Evolutionary conservation across 2,329 filamentous ascomycete genomes (phyloP).

Genomic region (Colletotrichum limetticola): DNA sequence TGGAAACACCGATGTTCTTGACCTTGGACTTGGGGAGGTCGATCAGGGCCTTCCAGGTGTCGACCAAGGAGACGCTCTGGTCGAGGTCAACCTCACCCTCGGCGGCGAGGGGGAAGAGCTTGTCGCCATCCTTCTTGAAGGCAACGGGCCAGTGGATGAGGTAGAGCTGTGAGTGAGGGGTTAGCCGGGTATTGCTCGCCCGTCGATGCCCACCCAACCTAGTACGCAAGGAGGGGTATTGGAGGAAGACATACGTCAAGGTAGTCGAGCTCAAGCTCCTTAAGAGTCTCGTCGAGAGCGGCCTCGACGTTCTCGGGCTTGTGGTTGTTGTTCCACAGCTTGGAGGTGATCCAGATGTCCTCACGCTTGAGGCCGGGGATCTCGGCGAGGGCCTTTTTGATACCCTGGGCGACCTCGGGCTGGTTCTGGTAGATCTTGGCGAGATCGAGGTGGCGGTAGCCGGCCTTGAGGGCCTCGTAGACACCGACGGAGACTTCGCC

Average conservation of each 20-base stretch:
- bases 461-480: constrained; percentile 69
- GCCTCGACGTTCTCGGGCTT: constrained; percentile 68
- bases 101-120: constrained; percentile 56
- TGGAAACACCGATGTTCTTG: constrained; percentile 77
- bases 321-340: constrained; percentile 74
- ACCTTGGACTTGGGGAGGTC: constrained; percentile 70
- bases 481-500: constrained; percentile 73
- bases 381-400: constrained; percentile 57
- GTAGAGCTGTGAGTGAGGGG: constrained; percentile 54
- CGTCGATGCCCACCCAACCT: too few relatives aligned
- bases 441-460: constrained; percentile 71
- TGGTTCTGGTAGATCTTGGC: constrained; percentile 73
- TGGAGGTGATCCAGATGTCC: constrained; percentile 75
- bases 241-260: constrained; percentile 55
- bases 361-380: constrained; percentile 63
- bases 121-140: constrained; percentile 48
- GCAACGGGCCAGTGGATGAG: constrained; percentile 72
- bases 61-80: constrained; percentile 50
- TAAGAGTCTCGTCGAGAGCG: constrained; percentile 65
- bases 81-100: constrained; percentile 53
- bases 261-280: constrained; percentile 66
- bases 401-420: constrained; percentile 65
- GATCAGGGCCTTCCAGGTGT: constrained; percentile 62
- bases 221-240: too few relatives aligned
- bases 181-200: neutral